Percentiles rank a stretch among this genome's conserved stretches.
These are phyloP conservation scores for Sutorius australiensis DNA, from an alignment of 768 basidiomycete species.

Conservation along the genomic window DNA sequence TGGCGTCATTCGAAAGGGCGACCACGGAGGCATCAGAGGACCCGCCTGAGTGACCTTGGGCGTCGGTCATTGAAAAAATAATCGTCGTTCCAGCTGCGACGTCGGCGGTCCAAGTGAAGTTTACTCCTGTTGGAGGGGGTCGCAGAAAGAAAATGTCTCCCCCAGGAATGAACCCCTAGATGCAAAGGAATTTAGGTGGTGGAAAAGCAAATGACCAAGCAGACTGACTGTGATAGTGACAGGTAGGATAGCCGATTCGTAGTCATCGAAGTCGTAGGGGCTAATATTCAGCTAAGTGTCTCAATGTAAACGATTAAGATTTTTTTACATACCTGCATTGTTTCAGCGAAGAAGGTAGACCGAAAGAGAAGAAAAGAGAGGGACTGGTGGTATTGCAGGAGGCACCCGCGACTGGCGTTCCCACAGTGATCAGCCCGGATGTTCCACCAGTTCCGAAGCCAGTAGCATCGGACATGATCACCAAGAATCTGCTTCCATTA, in stretches of 20 bases:
- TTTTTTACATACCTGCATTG: conserved; percentile 53
- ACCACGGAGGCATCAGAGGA: conserved; percentile 52
- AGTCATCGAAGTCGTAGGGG: conserved; percentile 45
- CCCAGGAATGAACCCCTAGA: conserved; percentile 59
- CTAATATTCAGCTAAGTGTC: conserved; percentile 28
- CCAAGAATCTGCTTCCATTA: conserved; percentile 39
- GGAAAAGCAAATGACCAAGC: not conserved
- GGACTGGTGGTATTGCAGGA: conserved; percentile 50
- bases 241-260: conserved; percentile 45
- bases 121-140: conserved; percentile 35
- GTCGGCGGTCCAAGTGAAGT: conserved; percentile 54
- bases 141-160: conserved; percentile 48
- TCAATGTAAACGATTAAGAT: not conserved
- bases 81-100: conserved; percentile 55
- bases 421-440: conserved; percentile 47
- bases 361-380: conserved; percentile 43
- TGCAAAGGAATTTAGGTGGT: not conserved
- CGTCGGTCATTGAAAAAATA: conserved; percentile 54
- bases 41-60: conserved; percentile 52
- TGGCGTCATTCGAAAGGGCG: conserved; percentile 41
- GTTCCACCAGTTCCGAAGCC: conserved; percentile 68
- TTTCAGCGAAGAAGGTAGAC: conserved; percentile 48
- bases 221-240: conserved; percentile 49
- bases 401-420: conserved; percentile 36
- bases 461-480: conserved; percentile 69